phyloP scores from a whole-genome alignment of 495 filamentous ascomycete genomes.

The Aspergillus campestris region DNA sequence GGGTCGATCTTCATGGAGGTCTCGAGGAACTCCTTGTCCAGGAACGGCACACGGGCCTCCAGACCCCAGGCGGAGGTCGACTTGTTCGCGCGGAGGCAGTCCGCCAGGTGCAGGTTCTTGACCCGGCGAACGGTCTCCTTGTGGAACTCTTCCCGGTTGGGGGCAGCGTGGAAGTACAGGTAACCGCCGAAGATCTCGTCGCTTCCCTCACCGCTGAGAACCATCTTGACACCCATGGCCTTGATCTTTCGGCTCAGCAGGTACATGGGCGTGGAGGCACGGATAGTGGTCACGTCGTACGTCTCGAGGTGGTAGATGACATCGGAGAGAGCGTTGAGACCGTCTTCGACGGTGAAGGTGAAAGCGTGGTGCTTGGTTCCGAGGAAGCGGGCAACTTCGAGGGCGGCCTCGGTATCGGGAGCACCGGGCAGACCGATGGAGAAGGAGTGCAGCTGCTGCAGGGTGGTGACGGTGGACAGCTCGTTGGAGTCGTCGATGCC shows the following conservation, averaged over 20 bases:
- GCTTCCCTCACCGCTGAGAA: constrained; percentile 88
- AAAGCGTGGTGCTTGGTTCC: constrained; percentile 96
- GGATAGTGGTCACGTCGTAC: constrained; percentile 96
- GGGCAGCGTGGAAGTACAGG: constrained; percentile 95
- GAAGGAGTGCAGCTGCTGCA: constrained; percentile 95
- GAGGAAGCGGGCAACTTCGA: constrained; percentile 87
- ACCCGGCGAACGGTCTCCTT: constrained; percentile 84
- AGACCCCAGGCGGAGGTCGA: constrained; percentile 98
- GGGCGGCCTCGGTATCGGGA: constrained; percentile 81
- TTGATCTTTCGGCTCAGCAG: constrained; percentile 96
- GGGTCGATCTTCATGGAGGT: constrained; percentile 88
- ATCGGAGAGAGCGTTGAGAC: constrained; percentile 88
- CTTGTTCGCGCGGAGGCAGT: constrained; percentile 97
- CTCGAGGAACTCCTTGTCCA: constrained; percentile 95
- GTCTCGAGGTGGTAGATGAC: constrained; percentile 97
- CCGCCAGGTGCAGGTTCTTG: constrained; percentile 89
- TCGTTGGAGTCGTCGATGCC: constrained; percentile 90
- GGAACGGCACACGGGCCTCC: constrained; percentile 94
- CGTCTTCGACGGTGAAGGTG: constrained; percentile 96
- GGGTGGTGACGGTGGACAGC: constrained; percentile 79
- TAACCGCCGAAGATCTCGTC: constrained; percentile 99
- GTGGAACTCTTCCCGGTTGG: constrained; percentile 85
- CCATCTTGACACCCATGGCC: constrained; percentile 98
- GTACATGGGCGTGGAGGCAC: constrained; percentile 98
- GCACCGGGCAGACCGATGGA: constrained; percentile 90